Evolutionary conservation across 495 filamentous ascomycete genomes (phyloP).

Genomic region (Penicillium samsonianum): DNA sequence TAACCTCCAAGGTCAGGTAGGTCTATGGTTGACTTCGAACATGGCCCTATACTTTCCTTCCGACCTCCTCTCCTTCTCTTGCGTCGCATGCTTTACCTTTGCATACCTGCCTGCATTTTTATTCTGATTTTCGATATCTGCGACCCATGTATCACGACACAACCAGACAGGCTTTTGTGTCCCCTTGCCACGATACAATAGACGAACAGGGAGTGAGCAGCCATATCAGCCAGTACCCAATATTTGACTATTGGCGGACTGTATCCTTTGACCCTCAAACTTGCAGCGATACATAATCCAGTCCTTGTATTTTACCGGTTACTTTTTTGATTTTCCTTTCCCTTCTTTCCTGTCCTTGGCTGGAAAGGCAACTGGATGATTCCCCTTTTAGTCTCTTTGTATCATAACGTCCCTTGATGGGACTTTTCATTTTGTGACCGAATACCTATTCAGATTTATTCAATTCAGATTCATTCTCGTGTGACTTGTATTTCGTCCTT

Average conservation of each 20-base stretch:
- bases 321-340: not conserved
- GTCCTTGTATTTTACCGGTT: conserved; percentile 3
- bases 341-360: not conserved
- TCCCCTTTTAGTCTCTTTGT: not conserved
- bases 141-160: not conserved
- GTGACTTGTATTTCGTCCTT: not conserved
- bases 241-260: not conserved
- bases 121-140: conserved; percentile 2
- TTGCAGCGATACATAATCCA: not conserved
- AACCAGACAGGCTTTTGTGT: not conserved
- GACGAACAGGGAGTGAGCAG: not conserved
- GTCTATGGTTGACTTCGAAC: not conserved
- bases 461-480: not conserved
- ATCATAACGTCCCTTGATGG: conserved; percentile 5
- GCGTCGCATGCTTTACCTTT: not conserved
- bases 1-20: not conserved
- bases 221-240: not conserved
- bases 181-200: not conserved
- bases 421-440: not conserved
- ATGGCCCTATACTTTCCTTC: conserved; percentile 7
- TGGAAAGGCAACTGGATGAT: not conserved
- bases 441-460: not conserved
- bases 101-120: conserved; percentile 1
- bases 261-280: not conserved
- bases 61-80: conserved; percentile 7